Conservation (phyloP, 164 flowering plant genomes). For the Stephania cephalantha region DNA sequence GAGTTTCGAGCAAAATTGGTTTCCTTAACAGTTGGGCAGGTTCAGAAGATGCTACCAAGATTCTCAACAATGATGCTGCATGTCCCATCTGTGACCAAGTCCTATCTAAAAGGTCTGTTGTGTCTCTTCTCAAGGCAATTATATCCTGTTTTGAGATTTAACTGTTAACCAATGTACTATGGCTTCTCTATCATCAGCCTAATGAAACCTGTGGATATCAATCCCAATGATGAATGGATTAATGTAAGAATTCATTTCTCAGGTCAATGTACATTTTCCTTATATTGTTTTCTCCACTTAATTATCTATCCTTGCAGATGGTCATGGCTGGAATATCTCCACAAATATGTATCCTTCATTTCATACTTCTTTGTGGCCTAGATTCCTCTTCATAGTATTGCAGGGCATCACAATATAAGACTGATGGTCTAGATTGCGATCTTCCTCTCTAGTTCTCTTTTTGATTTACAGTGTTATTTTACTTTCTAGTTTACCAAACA, state of each 20-base stretch:
- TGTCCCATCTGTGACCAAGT: conserved; percentile 98
- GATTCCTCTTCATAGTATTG: background rate
- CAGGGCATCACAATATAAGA: background rate
- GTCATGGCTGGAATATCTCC: conserved; percentile 92
- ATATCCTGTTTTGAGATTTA: background rate
- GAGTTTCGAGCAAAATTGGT: background rate
- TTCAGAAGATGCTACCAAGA: conserved; percentile 87
- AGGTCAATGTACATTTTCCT: background rate
- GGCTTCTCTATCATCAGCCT: conserved; percentile 45
- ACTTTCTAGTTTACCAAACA: background rate
- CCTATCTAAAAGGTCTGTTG: conserved; percentile 76
- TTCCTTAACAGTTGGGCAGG: conserved; percentile 55
- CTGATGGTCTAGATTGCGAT: background rate
- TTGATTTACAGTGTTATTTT: background rate
- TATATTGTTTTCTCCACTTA: background rate
- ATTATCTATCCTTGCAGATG: conserved; percentile 50
- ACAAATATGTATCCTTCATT: conserved; percentile 72
- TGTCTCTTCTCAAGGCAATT: background rate
- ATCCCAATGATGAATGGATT: conserved; percentile 91
- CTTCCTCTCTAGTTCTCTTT: background rate
- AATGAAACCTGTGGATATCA: conserved; percentile 87
- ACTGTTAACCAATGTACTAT: background rate
- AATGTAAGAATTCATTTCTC: conserved; percentile 49
- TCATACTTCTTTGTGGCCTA: background rate
- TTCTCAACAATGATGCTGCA: conserved; percentile 82